Percentiles rank a stretch among this genome's conserved stretches.
Conservation (phyloP, 805 yeast species). For the Zygoascus bituminiphila region DNA sequence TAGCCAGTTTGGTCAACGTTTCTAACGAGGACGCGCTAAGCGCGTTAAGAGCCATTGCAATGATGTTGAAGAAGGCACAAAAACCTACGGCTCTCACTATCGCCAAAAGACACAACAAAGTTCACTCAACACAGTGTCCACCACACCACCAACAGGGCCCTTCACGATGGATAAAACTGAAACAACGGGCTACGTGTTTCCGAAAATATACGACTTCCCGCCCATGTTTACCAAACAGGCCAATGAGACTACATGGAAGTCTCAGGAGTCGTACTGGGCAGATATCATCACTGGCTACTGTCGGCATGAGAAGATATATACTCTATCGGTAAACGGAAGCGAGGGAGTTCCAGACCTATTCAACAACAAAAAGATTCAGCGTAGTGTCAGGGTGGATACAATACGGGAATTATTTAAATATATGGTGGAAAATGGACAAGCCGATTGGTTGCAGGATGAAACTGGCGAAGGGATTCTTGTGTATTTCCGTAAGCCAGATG, state of each 20-base stretch:
- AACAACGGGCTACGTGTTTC: slow-evolving; percentile 26
- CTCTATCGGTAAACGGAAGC: slow-evolving; percentile 28
- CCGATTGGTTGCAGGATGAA: slow-evolving; percentile 41
- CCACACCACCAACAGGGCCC: too few relatives aligned
- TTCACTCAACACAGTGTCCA: too few relatives aligned
- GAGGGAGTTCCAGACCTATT: slow-evolving; percentile 19
- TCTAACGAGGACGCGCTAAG: slow-evolving; percentile 3
- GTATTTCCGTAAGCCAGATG: slow-evolving; percentile 61
- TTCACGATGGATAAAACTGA: too few relatives aligned
- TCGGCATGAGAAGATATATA: slow-evolving; percentile 46
- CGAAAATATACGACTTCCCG: slow-evolving; percentile 66
- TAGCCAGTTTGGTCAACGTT: slow-evolving; percentile 1
- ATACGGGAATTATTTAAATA: slow-evolving; percentile 46
- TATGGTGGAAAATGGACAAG: slow-evolving; percentile 50
- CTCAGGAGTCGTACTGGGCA: slow-evolving; percentile 77
- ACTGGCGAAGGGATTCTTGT: slow-evolving; percentile 32
- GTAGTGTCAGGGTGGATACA: slow-evolving; percentile 45
- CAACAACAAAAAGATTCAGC: slow-evolving; percentile 27
- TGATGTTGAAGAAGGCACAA: background rate
- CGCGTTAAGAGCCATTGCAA: background rate
- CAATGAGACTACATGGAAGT: slow-evolving; percentile 64
- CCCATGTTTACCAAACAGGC: slow-evolving; percentile 90
- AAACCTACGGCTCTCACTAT: background rate
- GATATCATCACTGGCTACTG: slow-evolving; percentile 56
- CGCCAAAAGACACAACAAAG: background rate